Conservation (phyloP, 2,329 filamentous ascomycete genomes). For the Aspergillus neoniger region DNA sequence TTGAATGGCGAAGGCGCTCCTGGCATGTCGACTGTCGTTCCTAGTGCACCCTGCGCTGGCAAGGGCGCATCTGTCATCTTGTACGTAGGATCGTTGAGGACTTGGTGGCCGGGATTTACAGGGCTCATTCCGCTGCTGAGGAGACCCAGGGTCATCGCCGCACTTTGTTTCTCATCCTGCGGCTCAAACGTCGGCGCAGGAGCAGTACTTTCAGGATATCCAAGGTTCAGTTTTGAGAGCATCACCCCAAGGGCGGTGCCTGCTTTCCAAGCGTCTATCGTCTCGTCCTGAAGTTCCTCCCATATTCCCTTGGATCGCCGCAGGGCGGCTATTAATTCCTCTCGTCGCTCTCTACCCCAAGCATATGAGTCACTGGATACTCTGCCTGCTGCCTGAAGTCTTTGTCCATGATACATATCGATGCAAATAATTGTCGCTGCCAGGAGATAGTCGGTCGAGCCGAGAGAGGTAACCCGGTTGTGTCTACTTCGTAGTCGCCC, state of each 20-base stretch:
- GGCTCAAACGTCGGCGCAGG: slow-evolving; percentile 35
- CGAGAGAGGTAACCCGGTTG: slow-evolving; percentile 77
- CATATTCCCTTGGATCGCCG: slow-evolving; percentile 76
- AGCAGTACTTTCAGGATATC: slow-evolving; percentile 27
- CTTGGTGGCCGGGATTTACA: slow-evolving; percentile 34
- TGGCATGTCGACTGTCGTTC: slow-evolving; percentile 36
- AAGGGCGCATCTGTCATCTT: slow-evolving; percentile 34
- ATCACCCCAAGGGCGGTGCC: slow-evolving; percentile 79
- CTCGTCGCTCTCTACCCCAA: slow-evolving; percentile 54
- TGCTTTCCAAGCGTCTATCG: slow-evolving; percentile 89
- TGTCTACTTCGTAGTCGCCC: slow-evolving; percentile 72
- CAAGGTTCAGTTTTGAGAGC: slow-evolving; percentile 68
- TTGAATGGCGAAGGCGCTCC: slow-evolving; percentile 57
- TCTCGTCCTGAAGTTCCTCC: slow-evolving; percentile 73
- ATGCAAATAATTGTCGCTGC: slow-evolving; percentile 82
- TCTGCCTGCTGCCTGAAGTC: slow-evolving; percentile 35
- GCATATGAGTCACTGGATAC: slow-evolving; percentile 46
- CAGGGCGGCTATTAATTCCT: slow-evolving; percentile 75
- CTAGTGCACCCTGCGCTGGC: slow-evolving; percentile 27
- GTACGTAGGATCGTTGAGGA: slow-evolving; percentile 32
- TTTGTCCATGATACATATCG: slow-evolving; percentile 68
- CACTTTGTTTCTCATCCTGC: slow-evolving; percentile 62
- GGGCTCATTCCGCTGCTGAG: slow-evolving; percentile 65
- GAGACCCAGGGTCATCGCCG: slow-evolving; percentile 71
- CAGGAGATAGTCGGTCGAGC: slow-evolving; percentile 81